Base-by-base conservation (phyloP, 2,329 filamentous ascomycete genomes). In the Botryotinia calthae region DNA sequence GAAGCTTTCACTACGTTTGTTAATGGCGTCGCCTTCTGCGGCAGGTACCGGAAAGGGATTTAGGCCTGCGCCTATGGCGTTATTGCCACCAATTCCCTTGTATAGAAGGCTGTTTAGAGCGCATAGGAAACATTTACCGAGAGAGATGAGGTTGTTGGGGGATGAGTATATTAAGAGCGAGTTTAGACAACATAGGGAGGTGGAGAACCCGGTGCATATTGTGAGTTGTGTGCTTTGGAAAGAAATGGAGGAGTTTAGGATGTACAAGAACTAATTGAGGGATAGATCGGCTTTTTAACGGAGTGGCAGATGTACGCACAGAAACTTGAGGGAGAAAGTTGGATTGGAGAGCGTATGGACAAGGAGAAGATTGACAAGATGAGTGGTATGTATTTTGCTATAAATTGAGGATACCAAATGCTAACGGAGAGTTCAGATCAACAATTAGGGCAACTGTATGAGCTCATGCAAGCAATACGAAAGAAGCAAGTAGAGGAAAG, bases 281-380 rank as follows among this genome's bases (percentile, higher is more conserved):
- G 28, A 20, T 69, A 97, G 94, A 94, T 98, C 78, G 96, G 95
- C 2, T 99, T 99, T 82, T 86, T 99, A 77, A 95, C 93, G 0
- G 95, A 98, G 82, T 99, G 95, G 95, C 96, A 99, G 82, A 84
- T 93, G 70, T 99, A 98, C 80, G 95, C 94, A 2, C 95, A 99
- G 81, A 91, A 94, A 81, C 84, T 99, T 25, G 95, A 98, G 80
- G 95, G 95, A 0, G 91, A 97, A 70, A 82, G 87, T 0, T 98
- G 96, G 96, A 86, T 88, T 74, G 95, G 91, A 1, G 93, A 93
- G 76, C 95, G 91, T 81, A 86, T 98, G 81, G 95, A 98, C 76
- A 88, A 89, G 77, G 85, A 84, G 0, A 97, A 97, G 83, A 85
- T 98, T 72, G 91, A 94, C 74, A 98, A 97, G 83, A 93, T 98